These are phyloP conservation scores for Boletales sp. DNA, from an alignment of 768 basidiomycete species.

Conservation along the genomic window DNA sequence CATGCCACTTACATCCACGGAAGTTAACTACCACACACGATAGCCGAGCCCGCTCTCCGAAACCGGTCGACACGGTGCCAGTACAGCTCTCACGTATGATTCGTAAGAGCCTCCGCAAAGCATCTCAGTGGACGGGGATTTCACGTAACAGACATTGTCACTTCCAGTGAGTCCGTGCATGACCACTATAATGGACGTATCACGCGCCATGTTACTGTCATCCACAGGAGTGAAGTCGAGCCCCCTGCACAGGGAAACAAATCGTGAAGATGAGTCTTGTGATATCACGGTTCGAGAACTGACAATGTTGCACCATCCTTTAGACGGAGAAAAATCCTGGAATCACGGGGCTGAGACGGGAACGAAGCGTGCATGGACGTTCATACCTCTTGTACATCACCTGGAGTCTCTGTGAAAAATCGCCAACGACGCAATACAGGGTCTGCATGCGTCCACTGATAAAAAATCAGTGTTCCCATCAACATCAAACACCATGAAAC, in stretches of 20 bases:
- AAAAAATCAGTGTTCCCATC: constrained; percentile 12
- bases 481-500: background rate
- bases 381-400: constrained; percentile 29
- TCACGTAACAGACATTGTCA: too few species aligned
- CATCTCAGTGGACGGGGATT: constrained; percentile 4
- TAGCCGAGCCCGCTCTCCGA: constrained; percentile 86
- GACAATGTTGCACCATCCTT: constrained; percentile 32
- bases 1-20: constrained; percentile 69
- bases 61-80: constrained; percentile 66
- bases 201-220: constrained; percentile 12
- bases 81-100: constrained; percentile 80
- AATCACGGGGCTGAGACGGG: constrained; percentile 5
- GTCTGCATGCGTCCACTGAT: constrained; percentile 34
- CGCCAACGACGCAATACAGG: constrained; percentile 28
- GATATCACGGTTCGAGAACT: constrained; percentile 9
- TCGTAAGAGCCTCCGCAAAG: constrained; percentile 76
- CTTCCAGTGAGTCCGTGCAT: constrained; percentile 33
- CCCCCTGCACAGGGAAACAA: constrained; percentile 17
- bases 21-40: constrained; percentile 89
- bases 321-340: constrained; percentile 26
- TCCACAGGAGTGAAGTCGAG: constrained; percentile 32
- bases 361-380: background rate
- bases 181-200: constrained; percentile 30
- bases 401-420: constrained; percentile 30
- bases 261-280: background rate